A percentile compares a stretch with the other conserved stretches of the same genome.
phyloP scores from a whole-genome alignment of 2,329 filamentous ascomycete genomes.

The Fusarium incarnatum region DNA sequence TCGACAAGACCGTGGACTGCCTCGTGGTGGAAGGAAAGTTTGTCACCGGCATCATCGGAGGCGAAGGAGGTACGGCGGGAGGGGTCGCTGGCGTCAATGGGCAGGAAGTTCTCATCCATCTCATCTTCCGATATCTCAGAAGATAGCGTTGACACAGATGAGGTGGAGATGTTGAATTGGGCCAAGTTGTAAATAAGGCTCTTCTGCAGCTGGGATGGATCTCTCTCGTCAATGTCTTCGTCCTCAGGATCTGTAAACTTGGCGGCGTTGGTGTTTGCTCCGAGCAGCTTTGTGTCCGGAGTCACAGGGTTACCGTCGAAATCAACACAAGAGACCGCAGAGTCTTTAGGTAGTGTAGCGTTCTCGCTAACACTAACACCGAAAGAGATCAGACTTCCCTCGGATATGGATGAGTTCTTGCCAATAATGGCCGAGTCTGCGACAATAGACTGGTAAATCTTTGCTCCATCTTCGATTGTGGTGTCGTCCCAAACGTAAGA shows the following conservation, averaged over 20 bases:
- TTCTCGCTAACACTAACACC: slow-evolving; percentile 77
- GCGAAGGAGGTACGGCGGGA: slow-evolving; percentile 78
- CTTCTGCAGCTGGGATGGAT: slow-evolving; percentile 65
- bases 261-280: slow-evolving; percentile 63
- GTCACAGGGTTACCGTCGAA: slow-evolving; percentile 53
- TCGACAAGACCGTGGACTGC: slow-evolving; percentile 89
- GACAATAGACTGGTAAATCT: slow-evolving; percentile 78
- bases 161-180: slow-evolving; percentile 64
- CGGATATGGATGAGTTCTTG: slow-evolving; percentile 73
- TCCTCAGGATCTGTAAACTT: slow-evolving; percentile 60
- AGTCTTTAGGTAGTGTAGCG: slow-evolving; percentile 56
- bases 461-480: slow-evolving; percentile 78
- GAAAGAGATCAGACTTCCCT: slow-evolving; percentile 83
- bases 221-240: slow-evolving; percentile 63
- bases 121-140: slow-evolving; percentile 75
- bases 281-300: slow-evolving; percentile 61
- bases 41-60: slow-evolving; percentile 74
- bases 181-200: slow-evolving; percentile 67
- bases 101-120: slow-evolving; percentile 71
- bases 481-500: slow-evolving; percentile 91
- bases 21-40: slow-evolving; percentile 80
- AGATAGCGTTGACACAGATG: slow-evolving; percentile 68
- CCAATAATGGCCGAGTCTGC: slow-evolving; percentile 79
- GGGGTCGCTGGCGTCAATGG: slow-evolving; percentile 61
- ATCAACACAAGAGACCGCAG: slow-evolving; percentile 53